A percentile compares a stretch with the other conserved stretches of the same genome.
Conservation (phyloP, 306 rosid genomes). For the Cicer bijugum region DNA sequence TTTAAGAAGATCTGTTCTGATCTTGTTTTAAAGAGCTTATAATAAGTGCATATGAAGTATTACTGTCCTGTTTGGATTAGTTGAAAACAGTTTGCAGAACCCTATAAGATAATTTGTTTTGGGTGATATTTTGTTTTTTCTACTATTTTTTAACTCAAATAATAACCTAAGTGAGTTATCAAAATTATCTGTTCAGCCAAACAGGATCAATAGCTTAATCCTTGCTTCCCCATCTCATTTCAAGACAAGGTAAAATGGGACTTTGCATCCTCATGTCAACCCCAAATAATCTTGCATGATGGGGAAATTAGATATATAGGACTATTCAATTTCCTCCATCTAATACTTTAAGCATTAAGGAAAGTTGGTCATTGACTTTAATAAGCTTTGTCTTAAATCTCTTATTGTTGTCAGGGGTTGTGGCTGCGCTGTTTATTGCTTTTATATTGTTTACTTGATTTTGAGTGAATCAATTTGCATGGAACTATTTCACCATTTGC, state of each 20-base stretch:
- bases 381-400: slow-evolving; percentile 22
- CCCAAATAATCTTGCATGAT: neutral
- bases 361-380: neutral
- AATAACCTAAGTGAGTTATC: neutral
- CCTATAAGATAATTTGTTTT: neutral
- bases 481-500: too few species aligned
- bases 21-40: slow-evolving; percentile 26
- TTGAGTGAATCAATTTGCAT: neutral
- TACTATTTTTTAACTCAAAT: neutral
- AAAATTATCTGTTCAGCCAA: neutral
- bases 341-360: neutral
- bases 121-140: neutral
- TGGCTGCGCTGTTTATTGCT: neutral
- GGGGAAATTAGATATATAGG: neutral
- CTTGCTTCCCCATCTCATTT: neutral
- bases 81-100: neutral
- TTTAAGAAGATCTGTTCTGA: slow-evolving; percentile 11
- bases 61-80: neutral
- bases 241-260: neutral
- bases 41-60: slow-evolving; percentile 1
- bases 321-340: neutral
- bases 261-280: neutral
- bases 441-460: slow-evolving; percentile 26
- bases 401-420: neutral
- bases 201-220: neutral